These are phyloP conservation scores for Skeletonema menzelii DNA, from an alignment of 108 stramenopile genomes.

Conservation along the genomic window DNA sequence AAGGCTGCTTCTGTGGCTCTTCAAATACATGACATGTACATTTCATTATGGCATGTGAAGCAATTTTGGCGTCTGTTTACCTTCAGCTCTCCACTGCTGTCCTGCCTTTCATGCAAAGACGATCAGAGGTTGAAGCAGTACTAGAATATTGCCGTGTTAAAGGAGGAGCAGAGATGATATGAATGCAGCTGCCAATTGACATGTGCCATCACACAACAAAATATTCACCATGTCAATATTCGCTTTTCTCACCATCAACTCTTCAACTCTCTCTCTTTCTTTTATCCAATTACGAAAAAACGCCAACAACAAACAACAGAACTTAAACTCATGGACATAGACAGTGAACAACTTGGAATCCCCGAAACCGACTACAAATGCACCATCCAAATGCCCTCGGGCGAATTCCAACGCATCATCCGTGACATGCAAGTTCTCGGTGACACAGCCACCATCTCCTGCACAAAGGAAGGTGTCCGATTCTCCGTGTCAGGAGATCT, in stretches of 20 bases:
- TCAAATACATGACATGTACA: too few relatives aligned
- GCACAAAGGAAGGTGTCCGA: constrained; percentile 94
- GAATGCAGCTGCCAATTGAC: neutral
- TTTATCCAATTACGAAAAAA: neutral
- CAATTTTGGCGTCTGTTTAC: too few relatives aligned
- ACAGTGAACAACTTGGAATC: constrained; percentile 96
- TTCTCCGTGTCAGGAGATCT: constrained; percentile 94
- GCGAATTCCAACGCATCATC: constrained; percentile 98
- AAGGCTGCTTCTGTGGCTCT: too few relatives aligned
- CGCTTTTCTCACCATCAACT: neutral
- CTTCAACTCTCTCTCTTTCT: neutral
- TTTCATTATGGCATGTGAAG: too few relatives aligned
- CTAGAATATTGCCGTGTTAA: neutral
- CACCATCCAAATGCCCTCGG: constrained; percentile 92
- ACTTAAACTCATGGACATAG: constrained; percentile 99
- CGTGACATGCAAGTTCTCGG: constrained; percentile 96
- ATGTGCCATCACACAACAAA: neutral
- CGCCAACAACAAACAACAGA: constrained; percentile 44
- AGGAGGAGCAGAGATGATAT: neutral
- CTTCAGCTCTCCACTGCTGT: too few relatives aligned
- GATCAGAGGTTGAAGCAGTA: neutral
- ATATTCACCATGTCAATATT: neutral
- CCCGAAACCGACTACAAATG: constrained; percentile 99
- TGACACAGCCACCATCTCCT: constrained; percentile 95
- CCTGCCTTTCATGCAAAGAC: too few relatives aligned